These are phyloP conservation scores for Pachysandra terminalis DNA, from an alignment of 164 flowering plant species.

Conservation along the genomic window DNA sequence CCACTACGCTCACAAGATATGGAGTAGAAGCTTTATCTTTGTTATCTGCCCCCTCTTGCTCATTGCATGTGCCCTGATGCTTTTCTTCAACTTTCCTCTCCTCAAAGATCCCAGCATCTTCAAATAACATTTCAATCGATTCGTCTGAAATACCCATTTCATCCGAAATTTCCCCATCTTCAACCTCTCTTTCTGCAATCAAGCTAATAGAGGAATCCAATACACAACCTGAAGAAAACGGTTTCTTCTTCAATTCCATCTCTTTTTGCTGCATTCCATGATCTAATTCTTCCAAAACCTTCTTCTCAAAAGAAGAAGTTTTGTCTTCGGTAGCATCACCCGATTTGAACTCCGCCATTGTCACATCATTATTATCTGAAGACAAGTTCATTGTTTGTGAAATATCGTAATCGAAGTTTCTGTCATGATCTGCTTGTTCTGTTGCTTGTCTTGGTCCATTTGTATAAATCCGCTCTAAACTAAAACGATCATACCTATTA, in stretches of 20 bases:
- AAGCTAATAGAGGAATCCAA: conserved; percentile 7
- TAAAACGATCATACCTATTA: conserved; percentile 3
- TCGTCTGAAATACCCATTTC: conserved; percentile 14
- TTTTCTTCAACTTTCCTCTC: conserved; percentile 35
- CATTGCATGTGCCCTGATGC: conserved; percentile 1
- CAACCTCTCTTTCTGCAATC: conserved; percentile 28
- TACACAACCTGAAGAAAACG: conserved; percentile 8
- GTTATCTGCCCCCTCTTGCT: conserved; percentile 9
- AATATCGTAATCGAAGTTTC: background rate
- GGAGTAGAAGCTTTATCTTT: conserved; percentile 7
- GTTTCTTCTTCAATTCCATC: conserved; percentile 24
- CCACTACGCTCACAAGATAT: background rate
- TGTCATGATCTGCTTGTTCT: conserved; percentile 9
- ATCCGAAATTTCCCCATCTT: conserved; percentile 50
- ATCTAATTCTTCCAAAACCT: conserved; percentile 6
- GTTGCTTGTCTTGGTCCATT: conserved; percentile 5
- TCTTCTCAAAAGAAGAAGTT: conserved; percentile 3
- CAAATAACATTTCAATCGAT: conserved; percentile 10
- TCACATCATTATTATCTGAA: conserved; percentile 7
- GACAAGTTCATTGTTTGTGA: background rate
- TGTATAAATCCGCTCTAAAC: conserved; percentile 6
- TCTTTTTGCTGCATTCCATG: conserved; percentile 17
- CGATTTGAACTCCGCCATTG: conserved; percentile 9
- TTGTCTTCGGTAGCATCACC: conserved; percentile 8
- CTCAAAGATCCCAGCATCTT: conserved; percentile 8